These are phyloP conservation scores for Candolleomyces eurysporus DNA, from an alignment of 768 basidiomycete species.

Conservation along the genomic window DNA sequence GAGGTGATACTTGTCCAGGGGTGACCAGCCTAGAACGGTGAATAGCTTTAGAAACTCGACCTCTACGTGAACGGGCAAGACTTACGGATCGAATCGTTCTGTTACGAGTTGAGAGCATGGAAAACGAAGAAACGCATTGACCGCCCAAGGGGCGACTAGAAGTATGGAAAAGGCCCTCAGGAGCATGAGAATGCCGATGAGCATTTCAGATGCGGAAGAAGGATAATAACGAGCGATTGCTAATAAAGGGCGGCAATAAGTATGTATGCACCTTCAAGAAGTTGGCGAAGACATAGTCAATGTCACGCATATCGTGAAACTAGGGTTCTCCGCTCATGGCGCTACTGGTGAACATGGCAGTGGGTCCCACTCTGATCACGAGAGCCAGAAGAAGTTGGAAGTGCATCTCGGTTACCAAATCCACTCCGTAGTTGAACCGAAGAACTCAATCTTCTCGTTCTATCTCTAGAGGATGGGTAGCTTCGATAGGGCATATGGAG, in stretches of 20 bases:
- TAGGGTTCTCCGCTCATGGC: background rate
- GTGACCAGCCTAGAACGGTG: background rate
- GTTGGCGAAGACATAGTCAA: no score
- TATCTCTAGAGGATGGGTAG: background rate
- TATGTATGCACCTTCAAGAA: no score
- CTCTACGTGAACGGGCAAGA: background rate
- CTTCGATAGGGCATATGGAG: background rate
- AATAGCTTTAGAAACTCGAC: background rate
- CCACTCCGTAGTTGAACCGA: background rate
- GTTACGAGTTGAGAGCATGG: conserved; percentile 1
- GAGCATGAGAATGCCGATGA: background rate
- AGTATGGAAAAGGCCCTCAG: background rate
- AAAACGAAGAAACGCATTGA: background rate
- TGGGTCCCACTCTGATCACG: background rate
- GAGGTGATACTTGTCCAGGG: conserved; percentile 8
- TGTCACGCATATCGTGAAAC: no score
- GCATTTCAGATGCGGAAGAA: background rate
- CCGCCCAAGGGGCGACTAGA: background rate
- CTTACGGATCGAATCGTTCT: background rate
- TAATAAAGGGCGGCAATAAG: no score
- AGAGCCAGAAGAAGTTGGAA: background rate
- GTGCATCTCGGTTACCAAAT: background rate
- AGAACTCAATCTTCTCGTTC: background rate
- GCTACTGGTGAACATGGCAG: background rate
- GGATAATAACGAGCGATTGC: background rate